Conservation (phyloP, 805 yeast genomes). For the Phaffomyces opuntiae region DNA sequence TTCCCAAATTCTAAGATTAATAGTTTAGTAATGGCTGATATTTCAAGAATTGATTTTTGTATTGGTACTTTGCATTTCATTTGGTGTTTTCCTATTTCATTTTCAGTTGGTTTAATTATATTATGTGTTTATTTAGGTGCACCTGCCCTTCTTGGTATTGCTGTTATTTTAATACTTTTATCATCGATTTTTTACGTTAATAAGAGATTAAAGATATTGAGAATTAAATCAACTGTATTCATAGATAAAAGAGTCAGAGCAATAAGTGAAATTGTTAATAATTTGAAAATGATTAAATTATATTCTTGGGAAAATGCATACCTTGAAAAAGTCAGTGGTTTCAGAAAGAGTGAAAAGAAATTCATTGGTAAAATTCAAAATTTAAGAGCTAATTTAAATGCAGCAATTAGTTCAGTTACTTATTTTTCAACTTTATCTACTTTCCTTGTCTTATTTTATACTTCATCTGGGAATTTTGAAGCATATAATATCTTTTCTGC, state of each 20-base stretch:
- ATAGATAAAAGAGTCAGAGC: slow-evolving; percentile 75
- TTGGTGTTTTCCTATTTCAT: slow-evolving; percentile 55
- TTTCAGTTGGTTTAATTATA: slow-evolving; percentile 56
- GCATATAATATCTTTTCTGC: slow-evolving; percentile 70
- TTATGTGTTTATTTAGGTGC: slow-evolving; percentile 66
- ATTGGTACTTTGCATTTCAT: slow-evolving; percentile 61
- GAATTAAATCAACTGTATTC: slow-evolving; percentile 49
- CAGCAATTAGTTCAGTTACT: slow-evolving; percentile 50
- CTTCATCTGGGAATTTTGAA: slow-evolving; percentile 30
- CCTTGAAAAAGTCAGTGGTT: slow-evolving; percentile 42
- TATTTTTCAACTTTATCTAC: slow-evolving; percentile 63
- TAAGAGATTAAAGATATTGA: slow-evolving; percentile 42
- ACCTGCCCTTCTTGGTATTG: slow-evolving; percentile 64
- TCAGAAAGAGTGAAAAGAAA: slow-evolving; percentile 56
- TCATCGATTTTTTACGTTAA: slow-evolving; percentile 39
- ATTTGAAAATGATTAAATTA: slow-evolving; percentile 76
- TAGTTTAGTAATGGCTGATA: slow-evolving; percentile 73
- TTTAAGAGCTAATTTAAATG: slow-evolving; percentile 53
- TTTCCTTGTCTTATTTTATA: slow-evolving; percentile 47
- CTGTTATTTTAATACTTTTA: slow-evolving; percentile 39
- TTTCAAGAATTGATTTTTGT: slow-evolving; percentile 74
- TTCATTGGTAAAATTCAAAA: slow-evolving; percentile 58
- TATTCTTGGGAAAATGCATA: slow-evolving; percentile 92
- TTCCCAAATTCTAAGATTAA: slow-evolving; percentile 69
- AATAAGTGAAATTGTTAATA: slow-evolving; percentile 71